Evolutionary conservation across 768 basidiomycete species (phyloP).

Genomic region (Rhodotorula diobovata): DNA sequence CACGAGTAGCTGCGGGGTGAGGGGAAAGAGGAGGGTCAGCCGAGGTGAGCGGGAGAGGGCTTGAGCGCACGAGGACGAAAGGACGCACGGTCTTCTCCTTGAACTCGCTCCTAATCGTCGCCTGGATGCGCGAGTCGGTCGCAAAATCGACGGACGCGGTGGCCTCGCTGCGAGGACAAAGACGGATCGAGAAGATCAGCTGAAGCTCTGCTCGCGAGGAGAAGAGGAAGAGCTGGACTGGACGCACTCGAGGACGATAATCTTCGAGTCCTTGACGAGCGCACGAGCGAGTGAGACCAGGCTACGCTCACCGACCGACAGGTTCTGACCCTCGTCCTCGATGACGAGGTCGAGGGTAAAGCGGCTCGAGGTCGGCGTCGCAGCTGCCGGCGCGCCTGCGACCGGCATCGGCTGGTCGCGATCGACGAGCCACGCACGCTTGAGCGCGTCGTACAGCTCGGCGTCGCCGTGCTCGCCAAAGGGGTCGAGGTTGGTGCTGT

Average conservation of each 20-base stretch:
- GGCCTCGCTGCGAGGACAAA: conserved; percentile 9
- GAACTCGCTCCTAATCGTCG: conserved; percentile 76
- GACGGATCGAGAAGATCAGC: no score
- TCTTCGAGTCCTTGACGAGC: conserved; percentile 74
- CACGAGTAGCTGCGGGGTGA: conserved; percentile 16
- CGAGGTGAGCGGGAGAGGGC: conserved; percentile 51
- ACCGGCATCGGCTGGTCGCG: conserved; percentile 44
- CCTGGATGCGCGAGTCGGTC: conserved; percentile 84
- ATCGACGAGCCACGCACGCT: conserved; percentile 76
- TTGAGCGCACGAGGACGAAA: conserved; percentile 52
- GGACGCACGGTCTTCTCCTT: conserved; percentile 59
- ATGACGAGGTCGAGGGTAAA: conserved; percentile 79
- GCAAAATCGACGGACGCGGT: conserved; percentile 53
- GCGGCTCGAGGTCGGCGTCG: conserved; percentile 48
- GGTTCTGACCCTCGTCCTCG: conserved; percentile 70
- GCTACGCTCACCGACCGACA: conserved; percentile 57
- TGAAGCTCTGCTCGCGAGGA: no score
- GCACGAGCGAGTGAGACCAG: conserved; percentile 84
- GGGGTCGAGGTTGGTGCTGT: conserved; percentile 71
- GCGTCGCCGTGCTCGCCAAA: conserved; percentile 76
- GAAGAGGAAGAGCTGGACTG: conserved; percentile 43
- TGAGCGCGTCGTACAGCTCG: conserved; percentile 79
- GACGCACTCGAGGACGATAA: conserved; percentile 86
- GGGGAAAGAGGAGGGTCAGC: conserved; percentile 57
- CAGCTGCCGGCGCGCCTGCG: conserved; percentile 46